A percentile compares a stretch with the other conserved stretches of the same genome.
phyloP scores from a whole-genome alignment of 2,329 filamentous ascomycete species.

The Fusarium sp. region DNA sequence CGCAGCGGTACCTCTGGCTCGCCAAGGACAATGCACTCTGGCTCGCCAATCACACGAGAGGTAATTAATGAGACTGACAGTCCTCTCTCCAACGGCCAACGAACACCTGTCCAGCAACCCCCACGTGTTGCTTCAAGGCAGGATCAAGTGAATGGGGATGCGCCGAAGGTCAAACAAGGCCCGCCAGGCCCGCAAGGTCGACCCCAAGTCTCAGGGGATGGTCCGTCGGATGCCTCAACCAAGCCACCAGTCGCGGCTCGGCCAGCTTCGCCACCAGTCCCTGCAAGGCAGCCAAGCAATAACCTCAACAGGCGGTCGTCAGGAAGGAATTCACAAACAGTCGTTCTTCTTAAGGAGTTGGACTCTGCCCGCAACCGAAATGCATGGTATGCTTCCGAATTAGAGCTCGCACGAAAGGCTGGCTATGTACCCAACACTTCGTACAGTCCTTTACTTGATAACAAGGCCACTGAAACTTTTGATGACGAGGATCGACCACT shows the following conservation, averaged over 20 bases:
- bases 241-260: conserved; percentile 53
- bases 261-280: conserved; percentile 69
- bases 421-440: conserved; percentile 83
- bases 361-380: conserved; percentile 87
- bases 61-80: conserved; percentile 61
- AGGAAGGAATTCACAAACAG: conserved; percentile 72
- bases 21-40: conserved; percentile 49
- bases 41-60: conserved; percentile 57
- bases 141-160: conserved; percentile 49
- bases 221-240: conserved; percentile 67
- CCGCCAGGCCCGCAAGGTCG: conserved; percentile 54
- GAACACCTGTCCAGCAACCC: conserved; percentile 69
- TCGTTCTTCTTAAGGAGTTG: conserved; percentile 85
- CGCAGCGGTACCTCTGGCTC: conserved; percentile 54
- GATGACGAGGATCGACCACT: conserved; percentile 92
- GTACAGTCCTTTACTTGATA: conserved; percentile 79
- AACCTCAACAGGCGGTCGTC: conserved; percentile 70
- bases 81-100: conserved; percentile 68
- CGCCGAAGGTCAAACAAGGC: conserved; percentile 51
- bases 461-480: conserved; percentile 80
- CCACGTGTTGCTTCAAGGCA: conserved; percentile 53
- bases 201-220: conserved; percentile 76
- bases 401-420: conserved; percentile 89
- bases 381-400: conserved; percentile 96
- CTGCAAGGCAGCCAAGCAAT: conserved; percentile 68